Evolutionary conservation across 495 filamentous ascomycete species (phyloP).

Genomic region (Tuber indicum): DNA sequence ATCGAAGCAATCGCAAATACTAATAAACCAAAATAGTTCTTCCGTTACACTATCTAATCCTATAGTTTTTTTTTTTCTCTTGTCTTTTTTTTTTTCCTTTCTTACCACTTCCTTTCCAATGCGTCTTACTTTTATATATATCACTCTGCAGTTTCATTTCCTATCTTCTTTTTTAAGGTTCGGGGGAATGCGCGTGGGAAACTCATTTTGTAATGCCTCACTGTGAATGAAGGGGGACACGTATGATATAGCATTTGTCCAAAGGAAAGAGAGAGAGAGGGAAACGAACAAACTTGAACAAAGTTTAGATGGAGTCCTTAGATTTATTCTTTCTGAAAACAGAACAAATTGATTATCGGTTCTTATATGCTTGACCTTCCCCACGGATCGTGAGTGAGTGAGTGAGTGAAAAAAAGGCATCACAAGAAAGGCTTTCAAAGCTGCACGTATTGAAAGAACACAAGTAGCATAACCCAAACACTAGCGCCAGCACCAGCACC

Average conservation of each 20-base stretch:
- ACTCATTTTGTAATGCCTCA: constrained; percentile 2
- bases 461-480: too few species aligned
- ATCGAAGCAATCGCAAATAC: neutral
- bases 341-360: neutral
- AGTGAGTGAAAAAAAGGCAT: too few species aligned
- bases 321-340: neutral
- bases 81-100: neutral
- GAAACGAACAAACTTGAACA: neutral
- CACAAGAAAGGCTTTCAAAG: too few species aligned
- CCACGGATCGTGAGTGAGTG: neutral
- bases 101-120: neutral
- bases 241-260: neutral
- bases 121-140: too few species aligned
- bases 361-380: neutral
- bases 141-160: neutral
- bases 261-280: neutral
- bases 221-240: neutral
- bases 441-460: too few species aligned
- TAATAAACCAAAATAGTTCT: constrained; percentile 43
- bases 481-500: too few species aligned
- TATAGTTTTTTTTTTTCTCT: constrained; percentile 7
- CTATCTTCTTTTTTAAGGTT: neutral
- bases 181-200: neutral
- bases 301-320: neutral
- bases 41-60: constrained; percentile 49